phyloP scores from a whole-genome alignment of 2,329 filamentous ascomycete genomes.

The Fusarium camptoceras region DNA sequence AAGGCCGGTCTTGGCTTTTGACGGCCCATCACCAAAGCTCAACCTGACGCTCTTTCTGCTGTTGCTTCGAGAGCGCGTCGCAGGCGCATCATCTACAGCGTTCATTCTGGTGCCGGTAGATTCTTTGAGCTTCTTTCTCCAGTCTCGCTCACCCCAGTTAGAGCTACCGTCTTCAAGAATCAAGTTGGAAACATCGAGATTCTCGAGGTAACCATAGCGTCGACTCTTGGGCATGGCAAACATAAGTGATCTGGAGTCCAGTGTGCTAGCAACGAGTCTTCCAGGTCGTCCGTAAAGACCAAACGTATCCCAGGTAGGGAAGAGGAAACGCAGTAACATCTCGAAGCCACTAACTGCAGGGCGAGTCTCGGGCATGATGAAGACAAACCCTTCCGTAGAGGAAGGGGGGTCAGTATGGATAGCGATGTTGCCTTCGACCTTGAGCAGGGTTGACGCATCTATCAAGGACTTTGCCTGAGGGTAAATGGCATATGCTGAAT shows the following conservation, averaged over 20 bases:
- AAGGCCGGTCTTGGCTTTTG: slow-evolving; percentile 64
- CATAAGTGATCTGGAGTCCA: slow-evolving; percentile 92
- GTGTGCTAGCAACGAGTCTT: slow-evolving; percentile 85
- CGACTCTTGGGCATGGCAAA: slow-evolving; percentile 94
- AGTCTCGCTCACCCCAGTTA: slow-evolving; percentile 86
- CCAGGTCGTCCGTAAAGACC: slow-evolving; percentile 89
- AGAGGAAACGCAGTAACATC: slow-evolving; percentile 91
- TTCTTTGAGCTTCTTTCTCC: slow-evolving; percentile 90
- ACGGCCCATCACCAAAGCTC: slow-evolving; percentile 57
- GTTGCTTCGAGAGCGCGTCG: slow-evolving; percentile 62
- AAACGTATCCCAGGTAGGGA: slow-evolving; percentile 95
- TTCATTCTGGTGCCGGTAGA: slow-evolving; percentile 84
- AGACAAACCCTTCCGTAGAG: slow-evolving; percentile 91
- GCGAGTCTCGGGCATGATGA: slow-evolving; percentile 95
- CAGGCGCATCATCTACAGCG: slow-evolving; percentile 64
- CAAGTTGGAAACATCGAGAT: slow-evolving; percentile 83
- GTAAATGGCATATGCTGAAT: slow-evolving; percentile 94
- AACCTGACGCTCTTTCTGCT: slow-evolving; percentile 69
- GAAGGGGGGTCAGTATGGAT: slow-evolving; percentile 84
- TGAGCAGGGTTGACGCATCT: slow-evolving; percentile 92
- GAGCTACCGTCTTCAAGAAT: slow-evolving; percentile 82
- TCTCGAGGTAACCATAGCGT: slow-evolving; percentile 90
- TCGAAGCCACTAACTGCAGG: slow-evolving; percentile 95
- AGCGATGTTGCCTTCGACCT: slow-evolving; percentile 90
- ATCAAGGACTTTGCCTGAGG: slow-evolving; percentile 94